phyloP scores from a whole-genome alignment of 495 filamentous ascomycete species.

The Talaromyces adpressus region DNA sequence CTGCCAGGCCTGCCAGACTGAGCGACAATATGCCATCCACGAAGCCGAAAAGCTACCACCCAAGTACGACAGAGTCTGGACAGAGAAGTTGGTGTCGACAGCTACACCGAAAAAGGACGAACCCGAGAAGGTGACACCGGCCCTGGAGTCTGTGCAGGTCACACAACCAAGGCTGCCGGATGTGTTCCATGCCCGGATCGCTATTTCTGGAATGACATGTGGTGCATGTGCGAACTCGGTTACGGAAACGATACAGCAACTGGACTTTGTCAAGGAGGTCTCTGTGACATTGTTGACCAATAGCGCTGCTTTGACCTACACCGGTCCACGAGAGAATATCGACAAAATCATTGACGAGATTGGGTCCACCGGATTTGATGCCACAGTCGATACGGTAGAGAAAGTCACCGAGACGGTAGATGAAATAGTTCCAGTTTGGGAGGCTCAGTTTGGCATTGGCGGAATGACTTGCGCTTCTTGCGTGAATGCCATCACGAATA shows the following conservation, averaged over 20 bases:
- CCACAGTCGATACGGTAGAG: conserved; percentile 37
- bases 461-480: conserved; percentile 49
- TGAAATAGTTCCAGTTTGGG: conserved; percentile 20
- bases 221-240: conserved; percentile 52
- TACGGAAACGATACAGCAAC: conserved; percentile 38
- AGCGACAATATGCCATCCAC: conserved; percentile 13
- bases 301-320: conserved; percentile 43
- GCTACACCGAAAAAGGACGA: not conserved
- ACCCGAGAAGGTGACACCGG: not conserved
- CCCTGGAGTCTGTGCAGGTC: not conserved
- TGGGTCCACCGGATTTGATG: conserved; percentile 51
- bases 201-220: conserved; percentile 61
- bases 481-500: conserved; percentile 31
- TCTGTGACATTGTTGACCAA: conserved; percentile 54
- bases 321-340: conserved; percentile 32
- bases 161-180: conserved; percentile 7
- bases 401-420: conserved; percentile 11
- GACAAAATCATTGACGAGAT: conserved; percentile 40
- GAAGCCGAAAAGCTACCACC: not conserved
- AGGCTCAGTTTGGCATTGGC: conserved; percentile 28
- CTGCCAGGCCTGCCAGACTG: conserved; percentile 43
- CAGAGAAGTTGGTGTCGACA: not conserved
- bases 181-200: conserved; percentile 37
- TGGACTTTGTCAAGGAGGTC: conserved; percentile 46
- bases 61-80: not conserved